Percentiles rank a stretch among this genome's conserved stretches.
Evolutionary conservation across 768 basidiomycete genomes (phyloP).

Genomic region (Psilocybe sp.): DNA sequence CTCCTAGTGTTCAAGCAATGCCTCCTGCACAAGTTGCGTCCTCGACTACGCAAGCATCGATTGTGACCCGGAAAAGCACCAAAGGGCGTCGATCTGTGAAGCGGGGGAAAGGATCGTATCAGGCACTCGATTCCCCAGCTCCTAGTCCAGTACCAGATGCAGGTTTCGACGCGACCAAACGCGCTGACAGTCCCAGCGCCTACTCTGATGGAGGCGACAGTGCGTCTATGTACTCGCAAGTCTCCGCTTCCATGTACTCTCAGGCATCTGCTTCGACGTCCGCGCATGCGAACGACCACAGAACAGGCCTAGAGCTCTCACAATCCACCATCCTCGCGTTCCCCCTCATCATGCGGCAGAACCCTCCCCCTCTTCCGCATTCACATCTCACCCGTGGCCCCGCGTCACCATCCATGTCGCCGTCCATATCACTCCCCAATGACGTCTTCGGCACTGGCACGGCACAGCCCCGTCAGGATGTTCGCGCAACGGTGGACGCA

Average conservation of each 20-base stretch:
- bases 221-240: slow-evolving; percentile 10
- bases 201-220: slow-evolving; percentile 3
- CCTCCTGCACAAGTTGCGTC: too few relatives aligned
- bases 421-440: background rate
- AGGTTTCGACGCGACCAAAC: background rate
- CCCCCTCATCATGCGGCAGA: background rate
- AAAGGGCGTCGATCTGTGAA: too few relatives aligned
- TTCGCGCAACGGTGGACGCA: background rate
- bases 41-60: too few relatives aligned
- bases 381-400: too few relatives aligned
- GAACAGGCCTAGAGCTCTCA: background rate
- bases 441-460: background rate
- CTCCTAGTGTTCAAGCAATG: too few relatives aligned
- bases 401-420: too few relatives aligned
- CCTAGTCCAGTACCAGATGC: background rate
- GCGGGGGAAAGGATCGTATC: too few relatives aligned
- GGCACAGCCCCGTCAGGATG: background rate
- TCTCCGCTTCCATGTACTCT: slow-evolving; percentile 19
- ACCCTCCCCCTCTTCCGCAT: too few relatives aligned
- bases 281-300: background rate
- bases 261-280: slow-evolving; percentile 16
- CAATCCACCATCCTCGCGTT: background rate
- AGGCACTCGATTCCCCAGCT: background rate
- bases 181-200: slow-evolving; percentile 1
- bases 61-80: too few relatives aligned